These are phyloP conservation scores for Herpetospermum pedunculosum DNA, from an alignment of 306 rosid species.

Conservation along the genomic window DNA sequence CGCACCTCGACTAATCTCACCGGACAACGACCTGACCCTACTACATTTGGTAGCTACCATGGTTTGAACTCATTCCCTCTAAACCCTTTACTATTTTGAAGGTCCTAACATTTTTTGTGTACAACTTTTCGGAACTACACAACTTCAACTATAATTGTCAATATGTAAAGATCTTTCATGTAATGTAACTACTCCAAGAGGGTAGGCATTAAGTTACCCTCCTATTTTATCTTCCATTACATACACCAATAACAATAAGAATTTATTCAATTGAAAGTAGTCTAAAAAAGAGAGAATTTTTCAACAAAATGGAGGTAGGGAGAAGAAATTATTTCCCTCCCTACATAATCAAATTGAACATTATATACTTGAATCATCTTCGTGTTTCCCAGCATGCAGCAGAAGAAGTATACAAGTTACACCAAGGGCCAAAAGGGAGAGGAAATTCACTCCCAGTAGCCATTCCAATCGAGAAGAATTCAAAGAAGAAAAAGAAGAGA, in stretches of 20 bases:
- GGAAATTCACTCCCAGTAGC: background rate
- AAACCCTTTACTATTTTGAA: too few species aligned
- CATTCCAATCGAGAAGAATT: constrained; percentile 1
- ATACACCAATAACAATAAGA: background rate
- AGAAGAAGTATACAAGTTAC: constrained; percentile 6
- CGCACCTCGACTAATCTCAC: too few species aligned
- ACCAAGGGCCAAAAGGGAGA: background rate
- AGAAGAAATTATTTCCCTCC: constrained; percentile 7
- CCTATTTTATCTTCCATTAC: background rate
- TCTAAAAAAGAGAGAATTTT: background rate
- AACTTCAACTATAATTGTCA: background rate
- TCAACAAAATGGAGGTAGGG: constrained; percentile 8
- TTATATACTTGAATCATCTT: background rate
- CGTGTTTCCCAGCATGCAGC: background rate
- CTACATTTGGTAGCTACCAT: too few species aligned
- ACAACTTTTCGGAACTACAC: background rate
- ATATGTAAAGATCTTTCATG: background rate
- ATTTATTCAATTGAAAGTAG: background rate
- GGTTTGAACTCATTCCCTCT: too few species aligned
- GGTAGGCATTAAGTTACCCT: background rate
- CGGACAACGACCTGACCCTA: too few species aligned
- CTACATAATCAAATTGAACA: constrained; percentile 2
- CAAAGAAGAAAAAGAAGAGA: background rate
- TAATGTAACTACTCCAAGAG: background rate
- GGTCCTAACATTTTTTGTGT: too few species aligned